Percentiles rank a stretch among this genome's conserved stretches.
These are phyloP conservation scores for Populus euphratica DNA, from an alignment of 345 rosid species.

Conservation along the genomic window DNA sequence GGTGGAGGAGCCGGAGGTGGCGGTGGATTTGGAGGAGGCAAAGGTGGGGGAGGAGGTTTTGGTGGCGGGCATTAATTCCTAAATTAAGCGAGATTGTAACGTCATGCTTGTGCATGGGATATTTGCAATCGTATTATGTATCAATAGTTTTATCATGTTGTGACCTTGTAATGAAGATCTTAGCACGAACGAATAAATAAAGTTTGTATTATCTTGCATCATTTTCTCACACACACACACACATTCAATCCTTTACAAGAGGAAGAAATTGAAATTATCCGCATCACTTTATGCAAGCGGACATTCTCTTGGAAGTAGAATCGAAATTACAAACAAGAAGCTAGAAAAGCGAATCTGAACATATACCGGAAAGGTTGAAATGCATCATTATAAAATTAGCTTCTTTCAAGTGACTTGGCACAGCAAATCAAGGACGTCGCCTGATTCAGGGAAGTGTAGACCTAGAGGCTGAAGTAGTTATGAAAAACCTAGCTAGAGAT, in stretches of 20 bases:
- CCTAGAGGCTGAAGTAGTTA: not conserved
- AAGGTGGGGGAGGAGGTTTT: conserved; percentile 2
- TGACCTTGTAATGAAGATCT: not conserved
- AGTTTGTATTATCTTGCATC: not conserved
- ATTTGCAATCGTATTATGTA: not conserved
- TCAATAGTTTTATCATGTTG: no score
- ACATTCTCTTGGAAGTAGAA: not conserved
- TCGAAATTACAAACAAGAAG: not conserved
- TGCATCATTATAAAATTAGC: no score
- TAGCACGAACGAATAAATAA: not conserved
- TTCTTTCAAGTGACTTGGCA: no score
- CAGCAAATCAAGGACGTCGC: not conserved
- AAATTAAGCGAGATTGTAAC: not conserved
- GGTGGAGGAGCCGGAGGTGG: conserved; percentile 33
- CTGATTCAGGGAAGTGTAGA: not conserved
- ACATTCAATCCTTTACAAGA: not conserved
- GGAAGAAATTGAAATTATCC: not conserved
- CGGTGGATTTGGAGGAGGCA: not conserved
- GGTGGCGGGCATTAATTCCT: conserved; percentile 3
- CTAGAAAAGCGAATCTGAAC: not conserved
- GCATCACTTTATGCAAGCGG: not conserved
- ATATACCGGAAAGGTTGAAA: not conserved
- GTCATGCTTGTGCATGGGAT: not conserved
- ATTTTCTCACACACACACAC: not conserved
- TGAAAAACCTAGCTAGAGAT: not conserved